Evolutionary conservation across 352 stramenopile genomes (phyloP), one percentile per base, ranked within the genome.

Genomic region (Globisporangium nunn): DNA sequence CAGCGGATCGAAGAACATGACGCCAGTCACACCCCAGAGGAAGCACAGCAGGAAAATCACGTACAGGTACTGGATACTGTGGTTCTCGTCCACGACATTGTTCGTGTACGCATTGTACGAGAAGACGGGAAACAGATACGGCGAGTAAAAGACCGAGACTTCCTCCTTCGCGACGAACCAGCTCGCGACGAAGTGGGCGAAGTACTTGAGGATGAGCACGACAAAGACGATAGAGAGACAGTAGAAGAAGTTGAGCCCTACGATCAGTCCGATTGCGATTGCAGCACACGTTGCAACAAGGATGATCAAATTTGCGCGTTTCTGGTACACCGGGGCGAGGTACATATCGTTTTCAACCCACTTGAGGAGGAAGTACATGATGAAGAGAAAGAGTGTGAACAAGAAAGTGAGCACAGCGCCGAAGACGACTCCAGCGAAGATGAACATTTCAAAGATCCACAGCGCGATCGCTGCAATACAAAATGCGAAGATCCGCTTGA

Each of bases 1-100:
- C 1, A 98, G 66, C 28, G 91, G 91, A 39, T 97, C 85, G 17
- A 94, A 78, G 56, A 98, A 97, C 68, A 96, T 87, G 35, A 95
- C 88, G 31, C 88, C 81, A 47, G 67, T 68, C 28, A 88, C 81
- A 12, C 91, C 91, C 91, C 91, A 98, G 44, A 79, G 41, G 47
- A 97, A 92, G 6, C 73, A 52, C 1, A 95, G 54, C 30, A 93
- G 50, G 7, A 96, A 70, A 0, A 87, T 52, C 48, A 78, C 65
- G 59, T 95, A 95, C 5, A 93, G 66, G 57, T 85, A 61, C 15
- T 74, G 51, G 12, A 87, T 78, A 40, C 87, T 81, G 11, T 61
- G 57, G 23, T 78, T 97, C 59, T 96, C 81, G 49, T 97, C 83
- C 40, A 91, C 70, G 37, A 98, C 74, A 61, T 97, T 96, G 72